phyloP scores from a whole-genome alignment of 768 basidiomycete genomes.

The Boletellus ananas region DNA sequence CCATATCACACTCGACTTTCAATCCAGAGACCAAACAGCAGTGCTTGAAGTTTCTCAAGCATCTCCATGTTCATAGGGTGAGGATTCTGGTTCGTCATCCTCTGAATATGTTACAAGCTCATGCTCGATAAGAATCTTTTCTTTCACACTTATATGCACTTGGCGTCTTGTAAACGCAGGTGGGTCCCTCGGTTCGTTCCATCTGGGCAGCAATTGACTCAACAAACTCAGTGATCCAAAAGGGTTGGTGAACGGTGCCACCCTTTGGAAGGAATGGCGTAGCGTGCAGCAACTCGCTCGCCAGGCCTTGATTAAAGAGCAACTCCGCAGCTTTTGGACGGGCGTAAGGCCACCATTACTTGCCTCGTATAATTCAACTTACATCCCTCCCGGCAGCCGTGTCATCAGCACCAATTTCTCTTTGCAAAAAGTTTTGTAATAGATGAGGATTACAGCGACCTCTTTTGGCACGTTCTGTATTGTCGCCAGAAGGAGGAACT shows the following conservation, averaged over 20 bases:
- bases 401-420: constrained; percentile 11
- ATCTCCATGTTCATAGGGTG: constrained; percentile 22
- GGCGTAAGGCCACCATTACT: constrained; percentile 8
- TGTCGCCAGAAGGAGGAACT: constrained; percentile 18
- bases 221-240: constrained; percentile 5
- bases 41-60: constrained; percentile 7
- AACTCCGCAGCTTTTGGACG: constrained; percentile 10
- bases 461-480: constrained; percentile 18
- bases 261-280: constrained; percentile 13
- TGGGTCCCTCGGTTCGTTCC: background rate
- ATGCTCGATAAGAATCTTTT: constrained; percentile 17
- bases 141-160: constrained; percentile 10
- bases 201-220: background rate
- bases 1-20: constrained; percentile 3
- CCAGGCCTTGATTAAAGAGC: constrained; percentile 12
- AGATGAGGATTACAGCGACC: constrained; percentile 12
- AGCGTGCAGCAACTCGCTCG: constrained; percentile 16
- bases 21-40: background rate
- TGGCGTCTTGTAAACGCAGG: constrained; percentile 5
- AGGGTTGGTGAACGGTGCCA: constrained; percentile 4
- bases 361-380: background rate
- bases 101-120: background rate
- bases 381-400: constrained; percentile 10
- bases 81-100: background rate
- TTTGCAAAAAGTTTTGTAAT: background rate